Evolutionary conservation across 2,329 filamentous ascomycete genomes (phyloP).

Genomic region (Aphanocladium album): DNA sequence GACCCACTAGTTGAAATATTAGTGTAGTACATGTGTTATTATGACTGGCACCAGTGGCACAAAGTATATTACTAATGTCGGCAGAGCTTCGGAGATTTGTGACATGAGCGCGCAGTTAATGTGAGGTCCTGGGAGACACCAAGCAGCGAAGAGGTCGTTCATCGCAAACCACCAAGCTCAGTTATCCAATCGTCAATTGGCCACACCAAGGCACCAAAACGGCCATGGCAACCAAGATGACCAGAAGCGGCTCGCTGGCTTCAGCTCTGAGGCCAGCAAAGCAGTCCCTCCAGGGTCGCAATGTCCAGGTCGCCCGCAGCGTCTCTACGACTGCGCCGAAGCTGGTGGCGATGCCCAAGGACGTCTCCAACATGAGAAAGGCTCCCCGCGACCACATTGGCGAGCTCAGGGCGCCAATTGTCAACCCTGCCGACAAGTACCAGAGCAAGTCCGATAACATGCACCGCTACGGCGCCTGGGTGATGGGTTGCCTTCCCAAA

Average conservation of each 20-base stretch:
- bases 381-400: conserved; percentile 54
- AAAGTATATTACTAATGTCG: conserved; percentile 22
- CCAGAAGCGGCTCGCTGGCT: conserved; percentile 51
- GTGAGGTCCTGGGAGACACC: conserved; percentile 1
- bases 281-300: conserved; percentile 37
- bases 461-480: conserved; percentile 92
- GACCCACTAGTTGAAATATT: conserved; percentile 13
- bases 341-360: conserved; percentile 54
- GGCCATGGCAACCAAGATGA: conserved; percentile 58
- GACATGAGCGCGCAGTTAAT: background rate
- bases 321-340: conserved; percentile 44
- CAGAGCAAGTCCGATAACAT: conserved; percentile 78
- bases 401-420: conserved; percentile 68
- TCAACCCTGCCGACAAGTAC: conserved; percentile 94
- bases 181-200: conserved; percentile 39
- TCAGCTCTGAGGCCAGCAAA: conserved; percentile 51
- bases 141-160: conserved; percentile 16
- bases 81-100: conserved; percentile 25
- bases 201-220: conserved; percentile 28
- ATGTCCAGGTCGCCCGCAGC: conserved; percentile 40
- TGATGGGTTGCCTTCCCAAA: conserved; percentile 95
- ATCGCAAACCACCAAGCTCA: conserved; percentile 21
- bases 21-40: background rate
- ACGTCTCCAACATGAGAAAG: conserved; percentile 62
- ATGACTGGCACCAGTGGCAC: background rate